Evolutionary conservation across 73 alveolate genomes (phyloP).

Genomic region (Paramecium octaurelia): DNA sequence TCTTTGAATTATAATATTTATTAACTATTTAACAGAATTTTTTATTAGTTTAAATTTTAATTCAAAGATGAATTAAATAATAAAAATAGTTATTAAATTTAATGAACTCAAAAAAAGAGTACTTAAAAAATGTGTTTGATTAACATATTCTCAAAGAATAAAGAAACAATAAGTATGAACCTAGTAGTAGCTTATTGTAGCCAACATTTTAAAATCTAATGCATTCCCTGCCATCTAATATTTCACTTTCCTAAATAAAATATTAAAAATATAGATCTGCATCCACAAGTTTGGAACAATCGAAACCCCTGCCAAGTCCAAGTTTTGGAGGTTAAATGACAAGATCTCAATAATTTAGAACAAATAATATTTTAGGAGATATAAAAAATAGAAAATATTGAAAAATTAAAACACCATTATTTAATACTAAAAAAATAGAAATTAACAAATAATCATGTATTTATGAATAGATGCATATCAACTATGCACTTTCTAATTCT

Average conservation of each 20-base stretch:
- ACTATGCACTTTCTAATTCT: no score
- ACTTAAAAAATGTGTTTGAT: background rate
- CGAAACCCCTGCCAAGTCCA: background rate
- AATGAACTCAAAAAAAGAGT: background rate
- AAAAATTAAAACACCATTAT: background rate
- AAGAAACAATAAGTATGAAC: conserved; percentile 3
- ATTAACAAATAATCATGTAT: background rate
- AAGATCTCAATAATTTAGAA: background rate
- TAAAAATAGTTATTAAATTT: background rate
- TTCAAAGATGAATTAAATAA: background rate
- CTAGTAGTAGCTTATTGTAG: background rate
- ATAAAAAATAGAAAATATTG: background rate
- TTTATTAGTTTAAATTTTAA: background rate
- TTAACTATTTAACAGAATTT: background rate
- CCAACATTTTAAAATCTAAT: background rate
- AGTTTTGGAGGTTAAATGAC: background rate
- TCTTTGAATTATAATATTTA: background rate
- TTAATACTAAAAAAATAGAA: background rate
- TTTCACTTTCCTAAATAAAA: background rate
- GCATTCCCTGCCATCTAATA: background rate
- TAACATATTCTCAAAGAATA: background rate
- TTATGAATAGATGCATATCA: background rate
- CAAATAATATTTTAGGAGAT: background rate
- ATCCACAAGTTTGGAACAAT: background rate
- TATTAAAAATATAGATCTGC: background rate